These are phyloP conservation scores for Shiraia sp. DNA, from an alignment of 2,329 filamentous ascomycete genomes.

Conservation along the genomic window DNA sequence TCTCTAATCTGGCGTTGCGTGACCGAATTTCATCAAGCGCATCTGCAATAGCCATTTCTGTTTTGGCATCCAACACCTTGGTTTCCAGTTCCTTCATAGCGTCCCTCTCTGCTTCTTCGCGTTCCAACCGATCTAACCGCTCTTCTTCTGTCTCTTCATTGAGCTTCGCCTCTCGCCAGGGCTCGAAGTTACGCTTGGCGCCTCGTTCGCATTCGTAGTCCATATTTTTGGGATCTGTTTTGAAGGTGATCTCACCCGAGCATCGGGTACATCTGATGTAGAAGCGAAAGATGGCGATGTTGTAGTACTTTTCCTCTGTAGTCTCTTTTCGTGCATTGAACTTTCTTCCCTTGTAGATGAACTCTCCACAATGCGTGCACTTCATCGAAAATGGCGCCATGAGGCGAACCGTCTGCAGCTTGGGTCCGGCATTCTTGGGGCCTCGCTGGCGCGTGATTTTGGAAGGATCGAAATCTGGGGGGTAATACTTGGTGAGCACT, in stretches of 20 bases:
- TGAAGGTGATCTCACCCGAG: slow-evolving; percentile 84
- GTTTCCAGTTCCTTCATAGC: slow-evolving; percentile 95
- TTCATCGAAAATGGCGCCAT: slow-evolving; percentile 89
- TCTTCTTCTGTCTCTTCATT: slow-evolving; percentile 84
- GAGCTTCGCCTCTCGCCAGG: slow-evolving; percentile 73
- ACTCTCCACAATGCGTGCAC: slow-evolving; percentile 72
- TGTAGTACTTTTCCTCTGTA: slow-evolving; percentile 85
- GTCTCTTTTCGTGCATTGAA: slow-evolving; percentile 96
- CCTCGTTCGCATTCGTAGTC: slow-evolving; percentile 83
- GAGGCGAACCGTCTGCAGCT: slow-evolving; percentile 82
- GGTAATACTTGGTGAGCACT: slow-evolving; percentile 69
- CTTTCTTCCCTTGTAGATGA: slow-evolving; percentile 90
- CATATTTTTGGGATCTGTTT: slow-evolving; percentile 92
- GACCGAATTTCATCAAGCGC: slow-evolving; percentile 93
- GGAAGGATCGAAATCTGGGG: slow-evolving; percentile 87
- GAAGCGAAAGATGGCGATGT: slow-evolving; percentile 86
- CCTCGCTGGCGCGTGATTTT: slow-evolving; percentile 71
- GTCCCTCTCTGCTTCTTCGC: slow-evolving; percentile 78
- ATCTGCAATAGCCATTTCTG: slow-evolving; percentile 96
- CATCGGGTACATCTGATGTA: slow-evolving; percentile 87
- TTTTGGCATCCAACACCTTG: slow-evolving; percentile 89
- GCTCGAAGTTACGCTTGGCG: slow-evolving; percentile 90
- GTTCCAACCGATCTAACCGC: slow-evolving; percentile 79
- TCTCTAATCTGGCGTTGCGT: slow-evolving; percentile 84
- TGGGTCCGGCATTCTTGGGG: slow-evolving; percentile 74